Evolutionary conservation across 2,329 filamentous ascomycete species (phyloP).

Genomic region (Cryphonectria carpinicola): DNA sequence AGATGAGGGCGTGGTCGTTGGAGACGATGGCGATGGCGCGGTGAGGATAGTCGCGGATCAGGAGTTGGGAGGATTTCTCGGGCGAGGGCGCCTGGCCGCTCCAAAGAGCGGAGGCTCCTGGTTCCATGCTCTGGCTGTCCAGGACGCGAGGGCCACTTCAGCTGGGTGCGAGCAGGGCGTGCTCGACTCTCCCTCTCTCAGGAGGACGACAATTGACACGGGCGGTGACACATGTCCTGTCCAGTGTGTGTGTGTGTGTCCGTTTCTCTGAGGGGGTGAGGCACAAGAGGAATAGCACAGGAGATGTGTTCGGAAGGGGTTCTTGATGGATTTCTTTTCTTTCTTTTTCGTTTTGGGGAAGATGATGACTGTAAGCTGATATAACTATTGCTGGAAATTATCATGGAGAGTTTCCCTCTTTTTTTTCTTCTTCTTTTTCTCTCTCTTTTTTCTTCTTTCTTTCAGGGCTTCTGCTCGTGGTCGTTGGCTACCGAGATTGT

Average conservation of each 20-base stretch:
- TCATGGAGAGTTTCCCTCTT: neutral
- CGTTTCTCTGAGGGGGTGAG: slow-evolving; percentile 8
- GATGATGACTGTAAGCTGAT: neutral
- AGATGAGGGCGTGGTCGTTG: slow-evolving; percentile 77
- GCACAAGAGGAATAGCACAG: slow-evolving; percentile 5
- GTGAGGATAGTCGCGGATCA: slow-evolving; percentile 84
- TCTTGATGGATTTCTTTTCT: neutral
- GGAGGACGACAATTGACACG: slow-evolving; percentile 7
- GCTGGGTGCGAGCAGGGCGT: slow-evolving; percentile 16
- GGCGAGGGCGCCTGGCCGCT: slow-evolving; percentile 52
- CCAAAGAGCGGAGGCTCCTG: slow-evolving; percentile 44
- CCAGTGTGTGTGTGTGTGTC: neutral
- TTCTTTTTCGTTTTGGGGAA: neutral
- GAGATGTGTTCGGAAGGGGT: neutral
- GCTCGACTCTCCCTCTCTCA: slow-evolving; percentile 8
- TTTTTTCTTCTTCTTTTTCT: neutral
- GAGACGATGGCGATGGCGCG: slow-evolving; percentile 88
- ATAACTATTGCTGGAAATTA: neutral
- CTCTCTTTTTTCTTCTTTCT: neutral
- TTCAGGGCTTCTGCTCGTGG: slow-evolving; percentile 4
- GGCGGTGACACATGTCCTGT: slow-evolving; percentile 29
- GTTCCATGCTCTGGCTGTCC: slow-evolving; percentile 49
- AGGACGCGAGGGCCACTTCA: slow-evolving; percentile 8
- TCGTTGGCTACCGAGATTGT: slow-evolving; percentile 9
- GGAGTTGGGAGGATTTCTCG: slow-evolving; percentile 73